A percentile compares a stretch with the other conserved stretches of the same genome.
phyloP scores from a whole-genome alignment of 805 yeast species.

The Saturnispora sanitii region DNA sequence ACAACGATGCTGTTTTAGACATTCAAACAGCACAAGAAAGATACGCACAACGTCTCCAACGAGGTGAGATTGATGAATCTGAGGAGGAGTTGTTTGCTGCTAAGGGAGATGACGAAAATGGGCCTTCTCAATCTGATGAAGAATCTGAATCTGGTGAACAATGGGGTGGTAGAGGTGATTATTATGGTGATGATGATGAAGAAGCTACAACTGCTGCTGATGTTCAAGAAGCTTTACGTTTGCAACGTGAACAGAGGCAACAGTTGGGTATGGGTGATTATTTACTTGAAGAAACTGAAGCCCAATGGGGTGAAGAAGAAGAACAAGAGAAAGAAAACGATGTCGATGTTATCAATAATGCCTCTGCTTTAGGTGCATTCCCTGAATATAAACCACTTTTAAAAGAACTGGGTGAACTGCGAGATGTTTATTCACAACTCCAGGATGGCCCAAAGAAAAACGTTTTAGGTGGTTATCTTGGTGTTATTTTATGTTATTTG shows the following conservation, averaged over 20 bases:
- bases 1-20: slow-evolving; percentile 22
- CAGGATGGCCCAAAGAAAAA: slow-evolving; percentile 49
- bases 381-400: slow-evolving; percentile 81
- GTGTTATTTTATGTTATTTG: slow-evolving; percentile 69
- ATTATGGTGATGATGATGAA: slow-evolving; percentile 58
- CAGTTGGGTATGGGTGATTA: slow-evolving; percentile 69
- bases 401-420: slow-evolving; percentile 36
- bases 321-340: slow-evolving; percentile 19
- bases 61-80: slow-evolving; percentile 38
- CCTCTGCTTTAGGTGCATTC: slow-evolving; percentile 28
- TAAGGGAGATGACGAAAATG: slow-evolving; percentile 28
- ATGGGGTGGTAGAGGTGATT: slow-evolving; percentile 42
- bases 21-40: slow-evolving; percentile 26
- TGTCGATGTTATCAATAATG: too few relatives aligned
- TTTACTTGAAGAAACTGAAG: slow-evolving; percentile 67
- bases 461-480: slow-evolving; percentile 72
- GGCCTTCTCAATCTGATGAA: slow-evolving; percentile 23
- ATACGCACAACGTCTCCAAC: slow-evolving; percentile 19
- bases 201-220: slow-evolving; percentile 74
- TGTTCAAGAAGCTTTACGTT: slow-evolving; percentile 73
- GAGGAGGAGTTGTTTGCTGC: slow-evolving; percentile 38
- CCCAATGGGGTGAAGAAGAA: slow-evolving; percentile 61
- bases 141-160: slow-evolving; percentile 27
- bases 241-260: slow-evolving; percentile 70
- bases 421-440: too few relatives aligned